These are phyloP conservation scores for Acidiella bohemica DNA, from an alignment of 495 filamentous ascomycete species.

Conservation along the genomic window DNA sequence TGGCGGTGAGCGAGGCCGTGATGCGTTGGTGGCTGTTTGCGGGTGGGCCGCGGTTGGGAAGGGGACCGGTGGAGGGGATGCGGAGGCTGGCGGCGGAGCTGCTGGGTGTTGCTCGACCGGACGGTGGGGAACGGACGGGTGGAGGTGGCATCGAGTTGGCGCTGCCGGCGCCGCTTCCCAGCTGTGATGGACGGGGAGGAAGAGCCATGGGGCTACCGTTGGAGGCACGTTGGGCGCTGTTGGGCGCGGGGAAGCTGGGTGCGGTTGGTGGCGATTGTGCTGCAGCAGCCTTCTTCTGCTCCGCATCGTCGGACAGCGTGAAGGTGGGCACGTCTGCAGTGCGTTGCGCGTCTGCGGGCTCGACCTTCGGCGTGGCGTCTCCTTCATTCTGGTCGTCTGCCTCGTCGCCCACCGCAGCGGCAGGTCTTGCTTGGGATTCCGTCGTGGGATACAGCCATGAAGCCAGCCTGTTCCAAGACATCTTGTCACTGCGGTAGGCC, in stretches of 20 bases:
- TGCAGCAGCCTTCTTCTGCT: too few relatives aligned
- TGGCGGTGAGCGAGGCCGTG: constrained; percentile 17
- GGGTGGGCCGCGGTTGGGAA: constrained; percentile 32
- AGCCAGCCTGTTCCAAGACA: constrained; percentile 6
- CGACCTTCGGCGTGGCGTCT: constrained; percentile 39
- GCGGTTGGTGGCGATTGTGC: not conserved
- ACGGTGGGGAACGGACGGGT: not conserved
- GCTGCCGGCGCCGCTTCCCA: too few relatives aligned
- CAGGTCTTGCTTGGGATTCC: not conserved
- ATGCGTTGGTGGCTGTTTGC: constrained; percentile 21
- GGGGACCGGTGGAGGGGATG: constrained; percentile 29
- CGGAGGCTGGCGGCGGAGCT: constrained; percentile 30
- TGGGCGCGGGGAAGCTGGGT: constrained; percentile 23
- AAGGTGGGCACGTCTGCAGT: constrained; percentile 23
- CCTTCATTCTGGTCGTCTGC: not conserved
- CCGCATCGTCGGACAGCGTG: constrained; percentile 22
- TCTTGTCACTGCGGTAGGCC: not conserved
- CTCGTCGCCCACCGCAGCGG: not conserved
- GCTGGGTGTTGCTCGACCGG: constrained; percentile 4
- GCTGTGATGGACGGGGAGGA: constrained; percentile 6
- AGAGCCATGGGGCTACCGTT: constrained; percentile 10
- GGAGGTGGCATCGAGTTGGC: not conserved
- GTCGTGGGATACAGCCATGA: constrained; percentile 3
- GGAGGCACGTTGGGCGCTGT: constrained; percentile 23
- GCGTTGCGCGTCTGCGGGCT: constrained; percentile 11